phyloP scores from a whole-genome alignment of 1,284 basidiomycete species.

The Xanthoconium separans region DNA sequence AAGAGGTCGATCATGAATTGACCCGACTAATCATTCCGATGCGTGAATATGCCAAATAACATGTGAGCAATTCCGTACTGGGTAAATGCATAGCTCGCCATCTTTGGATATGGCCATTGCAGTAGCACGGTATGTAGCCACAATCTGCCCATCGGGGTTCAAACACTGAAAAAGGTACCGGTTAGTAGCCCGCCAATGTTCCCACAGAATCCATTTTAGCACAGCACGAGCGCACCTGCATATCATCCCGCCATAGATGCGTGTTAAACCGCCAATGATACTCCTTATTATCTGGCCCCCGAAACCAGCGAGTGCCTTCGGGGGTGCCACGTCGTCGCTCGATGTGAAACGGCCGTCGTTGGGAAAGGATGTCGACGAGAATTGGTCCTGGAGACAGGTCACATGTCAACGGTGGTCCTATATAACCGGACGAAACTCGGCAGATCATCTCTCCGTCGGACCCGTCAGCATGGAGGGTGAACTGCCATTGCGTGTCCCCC shows the following conservation, averaged over 20 bases:
- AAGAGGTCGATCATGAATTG: conserved; percentile 25
- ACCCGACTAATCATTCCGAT: conserved; percentile 13
- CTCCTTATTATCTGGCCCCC: conserved; percentile 19
- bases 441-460: conserved; percentile 19
- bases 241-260: conserved; percentile 17
- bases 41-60: not conserved
- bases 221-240: conserved; percentile 22
- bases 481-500: conserved; percentile 18
- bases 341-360: conserved; percentile 5
- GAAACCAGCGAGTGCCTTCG: conserved; percentile 21
- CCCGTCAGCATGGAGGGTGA: conserved; percentile 20
- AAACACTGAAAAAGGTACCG: conserved; percentile 17
- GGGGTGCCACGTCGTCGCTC: conserved; percentile 12
- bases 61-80: conserved; percentile 15
- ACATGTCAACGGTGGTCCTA: conserved; percentile 14
- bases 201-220: not conserved
- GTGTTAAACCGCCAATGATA: conserved; percentile 23
- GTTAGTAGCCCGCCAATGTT: not conserved
- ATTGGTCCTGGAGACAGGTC: conserved; percentile 6
- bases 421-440: conserved; percentile 23
- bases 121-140: conserved; percentile 31
- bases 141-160: conserved; percentile 14
- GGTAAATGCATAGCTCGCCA: conserved; percentile 28
- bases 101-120: conserved; percentile 27
- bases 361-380: conserved; percentile 18